phyloP scores from a whole-genome alignment of 2,329 filamentous ascomycete species.

The Pseudocercospora fuligena region DNA sequence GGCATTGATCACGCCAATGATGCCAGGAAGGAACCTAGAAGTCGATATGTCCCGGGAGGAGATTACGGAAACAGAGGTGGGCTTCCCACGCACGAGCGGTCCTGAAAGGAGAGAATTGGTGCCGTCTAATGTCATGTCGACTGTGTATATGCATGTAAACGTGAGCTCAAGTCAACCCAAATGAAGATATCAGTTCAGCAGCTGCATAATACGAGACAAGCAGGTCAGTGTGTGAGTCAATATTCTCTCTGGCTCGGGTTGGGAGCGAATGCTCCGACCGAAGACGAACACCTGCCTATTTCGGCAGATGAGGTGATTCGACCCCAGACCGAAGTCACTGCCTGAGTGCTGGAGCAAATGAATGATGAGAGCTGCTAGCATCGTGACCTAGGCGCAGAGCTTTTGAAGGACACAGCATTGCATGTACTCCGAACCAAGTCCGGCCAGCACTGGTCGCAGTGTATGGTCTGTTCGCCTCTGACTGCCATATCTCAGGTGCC shows the following conservation, averaged over 20 bases:
- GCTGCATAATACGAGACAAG: background rate
- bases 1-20: conserved; percentile 23
- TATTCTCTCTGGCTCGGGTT: background rate
- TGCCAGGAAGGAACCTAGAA: conserved; percentile 18
- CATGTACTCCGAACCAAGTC: background rate
- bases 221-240: background rate
- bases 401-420: background rate
- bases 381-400: background rate
- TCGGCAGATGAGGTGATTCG: too few species aligned
- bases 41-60: conserved; percentile 13
- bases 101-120: background rate
- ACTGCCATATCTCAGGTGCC: too few species aligned
- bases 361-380: background rate
- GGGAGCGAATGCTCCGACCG: background rate
- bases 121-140: background rate
- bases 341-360: background rate
- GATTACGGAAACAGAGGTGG: conserved; percentile 17
- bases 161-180: background rate
- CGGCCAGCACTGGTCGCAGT: background rate
- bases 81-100: background rate
- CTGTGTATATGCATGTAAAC: background rate
- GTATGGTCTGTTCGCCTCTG: background rate
- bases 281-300: background rate
- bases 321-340: too few species aligned
- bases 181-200: background rate